Evolutionary conservation across 2,329 filamentous ascomycete species (phyloP).

Genomic region (Trichoderma sp.): DNA sequence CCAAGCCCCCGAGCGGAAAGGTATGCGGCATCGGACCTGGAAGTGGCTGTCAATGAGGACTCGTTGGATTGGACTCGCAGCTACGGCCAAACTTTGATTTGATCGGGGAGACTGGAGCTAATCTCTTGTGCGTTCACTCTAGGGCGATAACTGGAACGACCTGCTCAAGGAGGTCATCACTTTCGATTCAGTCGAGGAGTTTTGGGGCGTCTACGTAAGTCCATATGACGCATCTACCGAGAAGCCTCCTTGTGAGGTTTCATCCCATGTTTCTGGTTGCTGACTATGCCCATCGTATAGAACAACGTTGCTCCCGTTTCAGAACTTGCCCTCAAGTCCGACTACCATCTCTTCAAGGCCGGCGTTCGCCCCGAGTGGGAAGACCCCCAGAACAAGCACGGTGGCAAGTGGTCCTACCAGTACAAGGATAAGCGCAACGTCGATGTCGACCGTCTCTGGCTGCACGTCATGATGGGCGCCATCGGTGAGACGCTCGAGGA

Average conservation of each 20-base stretch:
- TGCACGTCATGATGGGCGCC: conserved; percentile 93
- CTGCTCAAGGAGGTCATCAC: conserved; percentile 97
- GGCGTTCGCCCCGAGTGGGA: conserved; percentile 98
- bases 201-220: conserved; percentile 98
- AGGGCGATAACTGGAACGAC: conserved; percentile 99
- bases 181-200: conserved; percentile 98
- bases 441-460: conserved; percentile 93
- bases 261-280: background rate
- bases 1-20: conserved; percentile 95
- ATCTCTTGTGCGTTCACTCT: background rate
- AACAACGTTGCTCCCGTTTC: conserved; percentile 98
- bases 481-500: conserved; percentile 98
- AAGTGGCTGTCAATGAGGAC: background rate
- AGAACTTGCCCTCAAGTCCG: conserved; percentile 94
- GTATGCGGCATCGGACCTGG: conserved; percentile 49
- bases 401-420: conserved; percentile 97
- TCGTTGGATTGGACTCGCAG: conserved; percentile 5
- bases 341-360: conserved; percentile 99
- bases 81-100: background rate
- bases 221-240: background rate
- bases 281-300: conserved; percentile 52
- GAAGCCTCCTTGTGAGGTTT: background rate
- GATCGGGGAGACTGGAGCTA: background rate
- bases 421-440: conserved; percentile 95
- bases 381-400: conserved; percentile 97